Evolutionary conservation across 1,284 basidiomycete species (phyloP).

Genomic region (Meripilus lineatus): DNA sequence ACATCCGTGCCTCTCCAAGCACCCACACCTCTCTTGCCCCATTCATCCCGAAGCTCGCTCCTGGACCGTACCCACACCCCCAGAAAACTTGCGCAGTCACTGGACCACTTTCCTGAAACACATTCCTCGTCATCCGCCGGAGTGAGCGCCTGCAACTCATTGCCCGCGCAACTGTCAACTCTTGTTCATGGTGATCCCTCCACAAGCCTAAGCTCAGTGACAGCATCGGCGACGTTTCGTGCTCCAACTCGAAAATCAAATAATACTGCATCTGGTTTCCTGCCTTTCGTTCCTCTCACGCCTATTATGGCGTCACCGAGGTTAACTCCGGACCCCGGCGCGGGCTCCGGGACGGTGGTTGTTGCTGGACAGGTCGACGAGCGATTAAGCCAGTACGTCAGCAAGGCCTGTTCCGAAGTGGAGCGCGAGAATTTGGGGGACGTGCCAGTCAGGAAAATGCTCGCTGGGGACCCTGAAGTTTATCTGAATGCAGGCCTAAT

Average conservation of each 20-base stretch:
- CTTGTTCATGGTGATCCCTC: conserved; percentile 2
- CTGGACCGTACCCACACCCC: conserved; percentile 1
- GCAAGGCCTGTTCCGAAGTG: too few species aligned
- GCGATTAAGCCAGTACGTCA: too few species aligned
- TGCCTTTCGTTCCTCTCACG: conserved; percentile 46
- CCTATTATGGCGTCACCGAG: conserved; percentile 57
- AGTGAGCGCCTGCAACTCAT: too few species aligned
- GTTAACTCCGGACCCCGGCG: conserved; percentile 37
- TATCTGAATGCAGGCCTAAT: too few species aligned
- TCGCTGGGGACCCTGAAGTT: too few species aligned
- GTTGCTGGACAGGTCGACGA: too few species aligned
- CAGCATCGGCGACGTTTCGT: conserved; percentile 12
- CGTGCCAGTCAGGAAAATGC: too few species aligned
- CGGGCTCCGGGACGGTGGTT: too few species aligned
- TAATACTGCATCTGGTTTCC: conserved; percentile 12
- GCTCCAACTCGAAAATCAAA: conserved; percentile 9
- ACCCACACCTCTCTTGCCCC: conserved; percentile 1
- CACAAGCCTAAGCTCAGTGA: conserved; percentile 10
- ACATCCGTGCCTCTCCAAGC: too few species aligned
- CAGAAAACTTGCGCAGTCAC: conserved; percentile 6
- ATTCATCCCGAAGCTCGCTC: background rate
- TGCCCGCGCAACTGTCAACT: too few species aligned
- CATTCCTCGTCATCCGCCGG: conserved; percentile 16
- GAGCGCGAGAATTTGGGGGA: too few species aligned
- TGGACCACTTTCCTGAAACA: conserved; percentile 7